These are phyloP conservation scores for Mucor lusitanicus DNA, from an alignment of 371 early-diverging fungal species.

Conservation along the genomic window DNA sequence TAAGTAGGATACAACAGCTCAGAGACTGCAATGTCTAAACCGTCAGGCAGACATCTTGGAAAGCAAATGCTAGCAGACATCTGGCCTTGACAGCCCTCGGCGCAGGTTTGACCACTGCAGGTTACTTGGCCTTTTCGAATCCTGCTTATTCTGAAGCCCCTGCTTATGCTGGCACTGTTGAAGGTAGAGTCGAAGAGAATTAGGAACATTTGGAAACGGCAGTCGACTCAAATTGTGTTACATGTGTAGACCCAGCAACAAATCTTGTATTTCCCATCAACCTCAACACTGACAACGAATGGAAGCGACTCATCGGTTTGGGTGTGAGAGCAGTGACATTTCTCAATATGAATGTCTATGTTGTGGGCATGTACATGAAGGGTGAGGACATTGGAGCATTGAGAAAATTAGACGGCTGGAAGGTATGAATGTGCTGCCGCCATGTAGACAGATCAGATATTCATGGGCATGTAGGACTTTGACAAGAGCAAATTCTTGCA, in stretches of 20 bases:
- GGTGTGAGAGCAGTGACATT: slow-evolving; percentile 74
- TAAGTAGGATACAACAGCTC: not conserved
- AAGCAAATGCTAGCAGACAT: not conserved
- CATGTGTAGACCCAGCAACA: slow-evolving; percentile 37
- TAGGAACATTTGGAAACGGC: not conserved
- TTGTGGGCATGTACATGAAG: slow-evolving; percentile 62
- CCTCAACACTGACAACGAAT: slow-evolving; percentile 34
- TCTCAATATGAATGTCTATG: slow-evolving; percentile 68
- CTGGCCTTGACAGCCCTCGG: not conserved
- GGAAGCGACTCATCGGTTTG: slow-evolving; percentile 60
- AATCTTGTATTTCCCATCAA: slow-evolving; percentile 38
- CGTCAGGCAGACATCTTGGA: not conserved
- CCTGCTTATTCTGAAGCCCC: slow-evolving; percentile 29
- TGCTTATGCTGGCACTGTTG: slow-evolving; percentile 36
- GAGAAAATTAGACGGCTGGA: slow-evolving; percentile 31
- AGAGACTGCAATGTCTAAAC: not conserved
- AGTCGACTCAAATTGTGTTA: not conserved
- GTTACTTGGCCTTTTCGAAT: slow-evolving; percentile 8
- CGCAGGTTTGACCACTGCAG: not conserved
- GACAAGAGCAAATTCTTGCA: slow-evolving; percentile 1
- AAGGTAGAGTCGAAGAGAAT: slow-evolving; percentile 24
- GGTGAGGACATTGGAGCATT: slow-evolving; percentile 45
- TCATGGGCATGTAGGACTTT: slow-evolving; percentile 16
- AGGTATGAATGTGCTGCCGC: slow-evolving; percentile 22
- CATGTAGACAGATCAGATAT: not conserved